Evolutionary conservation across 1,284 basidiomycete species (phyloP).

Genomic region (Cryptococcus sp.): DNA sequence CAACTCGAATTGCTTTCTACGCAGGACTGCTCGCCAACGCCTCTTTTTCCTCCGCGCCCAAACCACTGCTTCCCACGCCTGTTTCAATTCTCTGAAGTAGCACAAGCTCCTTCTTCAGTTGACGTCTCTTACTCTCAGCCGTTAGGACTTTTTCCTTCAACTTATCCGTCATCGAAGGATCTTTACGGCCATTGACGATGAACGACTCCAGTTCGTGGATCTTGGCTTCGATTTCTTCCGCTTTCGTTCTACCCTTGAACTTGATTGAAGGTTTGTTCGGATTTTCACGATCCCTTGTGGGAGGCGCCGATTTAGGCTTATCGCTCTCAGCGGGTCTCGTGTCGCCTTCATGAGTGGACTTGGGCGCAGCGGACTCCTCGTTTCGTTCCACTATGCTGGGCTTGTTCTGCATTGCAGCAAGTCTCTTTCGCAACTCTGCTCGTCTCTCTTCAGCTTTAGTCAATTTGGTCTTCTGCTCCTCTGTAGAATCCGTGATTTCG

Average conservation of each 20-base stretch:
- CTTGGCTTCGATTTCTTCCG: neutral
- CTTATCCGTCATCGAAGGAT: conserved; percentile 5
- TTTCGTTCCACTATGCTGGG: no score
- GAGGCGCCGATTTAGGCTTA: no score
- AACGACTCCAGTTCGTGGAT: neutral
- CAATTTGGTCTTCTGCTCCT: conserved; percentile 15
- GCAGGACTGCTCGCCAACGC: neutral
- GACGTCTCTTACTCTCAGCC: neutral
- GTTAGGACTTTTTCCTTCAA: neutral
- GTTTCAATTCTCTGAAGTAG: conserved; percentile 2
- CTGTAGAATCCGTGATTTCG: conserved; percentile 1
- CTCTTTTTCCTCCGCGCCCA: conserved; percentile 26
- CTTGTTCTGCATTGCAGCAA: neutral
- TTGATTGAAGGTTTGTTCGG: no score
- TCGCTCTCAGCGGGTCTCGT: no score
- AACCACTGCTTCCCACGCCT: conserved; percentile 24
- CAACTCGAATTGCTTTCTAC: no score
- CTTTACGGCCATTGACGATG: neutral
- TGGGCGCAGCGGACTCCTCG: no score
- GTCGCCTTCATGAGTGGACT: no score
- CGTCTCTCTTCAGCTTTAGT: conserved; percentile 2
- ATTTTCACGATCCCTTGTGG: no score
- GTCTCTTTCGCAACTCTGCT: neutral
- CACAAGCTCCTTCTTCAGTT: conserved; percentile 14
- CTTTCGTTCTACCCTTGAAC: neutral